Evolutionary conservation across 345 rosid genomes (phyloP).

Genomic region (Durio zibethinus): DNA sequence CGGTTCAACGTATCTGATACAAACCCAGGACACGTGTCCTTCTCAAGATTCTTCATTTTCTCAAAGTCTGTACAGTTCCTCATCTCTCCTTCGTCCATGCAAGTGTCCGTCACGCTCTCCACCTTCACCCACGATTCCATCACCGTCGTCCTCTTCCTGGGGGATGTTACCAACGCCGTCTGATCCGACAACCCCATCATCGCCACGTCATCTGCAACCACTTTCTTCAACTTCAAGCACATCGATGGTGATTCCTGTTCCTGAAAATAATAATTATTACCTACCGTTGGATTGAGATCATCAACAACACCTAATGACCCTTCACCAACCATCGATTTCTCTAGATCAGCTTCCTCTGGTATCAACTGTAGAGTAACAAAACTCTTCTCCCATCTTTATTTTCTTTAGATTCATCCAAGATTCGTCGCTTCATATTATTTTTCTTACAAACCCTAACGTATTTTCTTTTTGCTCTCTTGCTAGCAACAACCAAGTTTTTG

Average conservation of each 20-base stretch:
- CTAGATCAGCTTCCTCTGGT: conserved; percentile 11
- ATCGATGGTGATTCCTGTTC: neutral
- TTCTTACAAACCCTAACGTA: conserved; percentile 21
- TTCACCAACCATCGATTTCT: neutral
- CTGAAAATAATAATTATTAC: neutral
- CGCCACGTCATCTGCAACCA: neutral
- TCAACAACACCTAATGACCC: neutral
- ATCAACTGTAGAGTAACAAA: conserved; percentile 7
- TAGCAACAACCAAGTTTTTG: neutral
- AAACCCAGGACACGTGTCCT: conserved; percentile 49
- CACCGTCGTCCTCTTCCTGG: neutral
- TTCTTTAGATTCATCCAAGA: neutral
- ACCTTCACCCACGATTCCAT: conserved; percentile 49
- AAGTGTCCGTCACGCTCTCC: conserved; percentile 34
- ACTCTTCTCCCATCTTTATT: neutral
- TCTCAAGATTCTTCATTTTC: conserved; percentile 23
- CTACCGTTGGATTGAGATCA: neutral
- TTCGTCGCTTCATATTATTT: neutral
- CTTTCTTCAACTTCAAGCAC: neutral
- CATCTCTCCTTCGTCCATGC: conserved; percentile 25
- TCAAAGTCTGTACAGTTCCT: conserved; percentile 35
- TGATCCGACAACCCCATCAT: neutral
- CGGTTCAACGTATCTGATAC: conserved; percentile 35
- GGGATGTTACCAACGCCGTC: neutral
- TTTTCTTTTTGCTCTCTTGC: conserved; percentile 16